Base-by-base conservation (phyloP, 805 yeast species). In the Dipodascopsis uninucleata region DNA sequence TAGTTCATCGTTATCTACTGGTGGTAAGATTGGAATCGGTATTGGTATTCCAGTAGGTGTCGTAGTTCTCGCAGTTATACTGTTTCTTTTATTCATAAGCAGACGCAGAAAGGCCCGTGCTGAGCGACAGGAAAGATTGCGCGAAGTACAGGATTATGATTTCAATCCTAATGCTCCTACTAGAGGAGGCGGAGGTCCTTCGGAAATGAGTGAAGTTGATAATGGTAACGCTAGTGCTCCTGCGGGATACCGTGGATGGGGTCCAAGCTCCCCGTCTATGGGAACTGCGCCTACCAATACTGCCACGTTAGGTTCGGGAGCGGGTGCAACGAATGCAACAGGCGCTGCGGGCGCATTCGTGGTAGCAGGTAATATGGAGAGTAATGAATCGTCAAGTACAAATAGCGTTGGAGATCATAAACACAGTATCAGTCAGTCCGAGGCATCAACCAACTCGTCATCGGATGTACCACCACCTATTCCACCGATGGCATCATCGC, bases 41-140 rank as follows among this genome's bases (percentile, higher is more conserved):
- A 48, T 49, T 21, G 54, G 49, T 26, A 52, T 49, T 4, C 43
- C 52, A 5, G 34, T 49, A 5, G 54, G 53, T 22, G 54, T 46
- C 2, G n/a, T 47, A 16, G 25, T 25, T n/a, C 23, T 49, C 20
- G 45, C 36, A 21, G 24, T 35, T 20, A 7, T 41, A 10, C n/a
- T 39, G 6, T 14, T 43, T 3, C 22, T 49, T 12, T 23, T 42
- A 12, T 31, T 42, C 36, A 28, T 21, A 21, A 31, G 53, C 28
- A 41, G 43, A 9, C 33, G 46, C 21, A 22, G 44, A 12, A 39
- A 39, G 17, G 21, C 24, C 12, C 29, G 21, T 12, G 37, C 43
- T 3, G 48, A 40, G 5, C 25, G 22, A 16, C 47, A 38, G 26
- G n/a, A n/a, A n/a, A n/a, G n/a, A n/a, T n/a, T n/a, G n/a, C n/a